These are phyloP conservation scores for Spinellus fusiger DNA, from an alignment of 192 early-diverging fungal species.

Conservation along the genomic window DNA sequence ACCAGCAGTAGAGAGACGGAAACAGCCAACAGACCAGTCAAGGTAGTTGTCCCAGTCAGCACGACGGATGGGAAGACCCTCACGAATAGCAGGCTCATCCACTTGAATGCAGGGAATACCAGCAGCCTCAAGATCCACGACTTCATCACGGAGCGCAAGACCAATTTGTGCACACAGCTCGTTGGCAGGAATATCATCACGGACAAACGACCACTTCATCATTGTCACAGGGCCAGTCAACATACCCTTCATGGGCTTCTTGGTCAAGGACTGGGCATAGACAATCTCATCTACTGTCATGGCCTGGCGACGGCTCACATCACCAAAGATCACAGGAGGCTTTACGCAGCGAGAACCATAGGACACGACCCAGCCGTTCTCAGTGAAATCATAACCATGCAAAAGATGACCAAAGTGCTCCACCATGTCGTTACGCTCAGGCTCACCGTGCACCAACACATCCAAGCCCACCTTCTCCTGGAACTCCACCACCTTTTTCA, in stretches of 20 bases:
- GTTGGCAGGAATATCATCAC: slow-evolving; percentile 88
- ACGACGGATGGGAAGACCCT: slow-evolving; percentile 90
- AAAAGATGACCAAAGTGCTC: slow-evolving; percentile 97
- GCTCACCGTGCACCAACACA: slow-evolving; percentile 97
- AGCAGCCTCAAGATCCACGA: slow-evolving; percentile 85
- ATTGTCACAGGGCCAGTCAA: slow-evolving; percentile 97
- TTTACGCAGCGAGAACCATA: slow-evolving; percentile 97
- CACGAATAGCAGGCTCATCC: slow-evolving; percentile 98
- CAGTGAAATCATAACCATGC: slow-evolving; percentile 89
- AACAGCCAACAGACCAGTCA: slow-evolving; percentile 91
- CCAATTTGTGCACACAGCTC: slow-evolving; percentile 86
- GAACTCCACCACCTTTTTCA: slow-evolving; percentile 74
- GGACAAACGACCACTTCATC: slow-evolving; percentile 98
- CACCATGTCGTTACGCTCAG: slow-evolving; percentile 96
- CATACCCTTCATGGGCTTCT: slow-evolving; percentile 97
- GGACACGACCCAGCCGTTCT: slow-evolving; percentile 95
- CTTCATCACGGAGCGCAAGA: slow-evolving; percentile 94
- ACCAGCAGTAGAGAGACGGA: slow-evolving; percentile 83
- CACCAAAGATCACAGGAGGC: slow-evolving; percentile 97
- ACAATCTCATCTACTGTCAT: slow-evolving; percentile 87
- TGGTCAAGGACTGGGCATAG: slow-evolving; percentile 87
- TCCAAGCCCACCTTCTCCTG: slow-evolving; percentile 90
- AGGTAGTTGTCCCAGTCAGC: slow-evolving; percentile 87
- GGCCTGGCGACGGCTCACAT: slow-evolving; percentile 81
- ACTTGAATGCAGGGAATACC: slow-evolving; percentile 94